These are phyloP conservation scores for Dryadomyces quercivorus DNA, from an alignment of 2,329 filamentous ascomycete species.

Conservation along the genomic window DNA sequence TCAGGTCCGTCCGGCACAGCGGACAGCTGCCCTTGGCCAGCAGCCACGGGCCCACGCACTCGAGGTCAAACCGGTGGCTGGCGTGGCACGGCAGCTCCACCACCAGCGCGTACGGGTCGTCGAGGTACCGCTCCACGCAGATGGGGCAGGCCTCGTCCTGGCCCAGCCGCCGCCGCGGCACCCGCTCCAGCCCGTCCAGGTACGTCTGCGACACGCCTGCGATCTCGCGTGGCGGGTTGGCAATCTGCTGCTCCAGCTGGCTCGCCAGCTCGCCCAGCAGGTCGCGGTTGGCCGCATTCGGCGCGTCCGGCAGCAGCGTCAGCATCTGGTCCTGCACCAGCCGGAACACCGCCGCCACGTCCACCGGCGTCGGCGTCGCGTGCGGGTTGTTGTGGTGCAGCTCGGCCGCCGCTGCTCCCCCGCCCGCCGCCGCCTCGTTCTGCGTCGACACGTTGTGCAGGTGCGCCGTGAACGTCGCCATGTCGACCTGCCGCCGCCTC, in stretches of 20 bases:
- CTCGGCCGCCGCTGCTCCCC: not conserved
- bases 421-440: slow-evolving; percentile 14
- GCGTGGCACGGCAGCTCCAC: slow-evolving; percentile 51
- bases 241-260: slow-evolving; percentile 36
- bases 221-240: slow-evolving; percentile 37
- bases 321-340: slow-evolving; percentile 48
- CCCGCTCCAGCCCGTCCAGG: slow-evolving; percentile 46
- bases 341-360: slow-evolving; percentile 43
- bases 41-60: slow-evolving; percentile 56
- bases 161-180: slow-evolving; percentile 36
- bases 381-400: slow-evolving; percentile 34
- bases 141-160: slow-evolving; percentile 46
- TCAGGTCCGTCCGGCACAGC: slow-evolving; percentile 48
- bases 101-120: slow-evolving; percentile 50
- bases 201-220: slow-evolving; percentile 46
- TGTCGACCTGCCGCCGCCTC: slow-evolving; percentile 44
- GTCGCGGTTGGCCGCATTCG: slow-evolving; percentile 31
- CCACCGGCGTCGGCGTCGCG: slow-evolving; percentile 47
- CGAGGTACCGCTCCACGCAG: slow-evolving; percentile 48
- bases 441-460: slow-evolving; percentile 37
- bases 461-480: slow-evolving; percentile 49
- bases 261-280: slow-evolving; percentile 38
- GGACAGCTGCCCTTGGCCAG: slow-evolving; percentile 52
- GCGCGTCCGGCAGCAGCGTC: slow-evolving; percentile 35
- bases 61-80: slow-evolving; percentile 49